Base-by-base conservation (phyloP, 345 rosid genomes). In the Turnera subulata region DNA sequence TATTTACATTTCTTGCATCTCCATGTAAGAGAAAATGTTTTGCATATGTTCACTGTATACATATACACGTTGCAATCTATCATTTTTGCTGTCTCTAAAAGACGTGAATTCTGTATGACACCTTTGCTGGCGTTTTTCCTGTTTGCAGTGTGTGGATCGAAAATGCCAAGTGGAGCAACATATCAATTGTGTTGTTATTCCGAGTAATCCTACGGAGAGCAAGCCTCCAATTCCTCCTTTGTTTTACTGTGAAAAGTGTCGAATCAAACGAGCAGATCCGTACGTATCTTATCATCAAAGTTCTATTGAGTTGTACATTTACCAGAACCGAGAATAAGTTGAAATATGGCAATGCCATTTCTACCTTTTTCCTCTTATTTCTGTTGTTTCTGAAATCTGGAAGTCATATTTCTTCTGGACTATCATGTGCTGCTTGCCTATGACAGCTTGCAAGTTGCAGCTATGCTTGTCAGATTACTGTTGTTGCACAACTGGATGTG, bases 251-350 rank as follows among this genome's bases (percentile, higher is more conserved):
- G 74, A 72, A 62, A 67, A 62, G 33, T 76, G 80, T 58, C 71
- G 80, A 58, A 50, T 76, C 46, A 58, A 24, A 50, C 72, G 74
- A 29, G 76, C 80, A 7, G 80, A 76, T 65, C 80, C 80, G 80
- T 76, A 68, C 16, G 80, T 60, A 53, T 65, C 53, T 60, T 61
- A 1, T 32, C 16, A 2, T 15, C 35, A 23, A 13, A 16, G 11
- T 45, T 15, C 37, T 54, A 14, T 33, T 32, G n/a, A 22, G 39
- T 51, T 33, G n/a, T 51, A n/a, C 11, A 11, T 29, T 18, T 25
- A 16, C 5, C 45, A 42, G n/a, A 42, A 6, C 5, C 4, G n/a
- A 4, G 45, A 42, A 4, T 42, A 42, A 42, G 45, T 42, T 9
- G 45, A 11, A n/a, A 20, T 16, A 4, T n/a, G 16, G 17, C 6